Evolutionary conservation across 345 rosid genomes (phyloP).

Genomic region (Aurinia saxatilis): DNA sequence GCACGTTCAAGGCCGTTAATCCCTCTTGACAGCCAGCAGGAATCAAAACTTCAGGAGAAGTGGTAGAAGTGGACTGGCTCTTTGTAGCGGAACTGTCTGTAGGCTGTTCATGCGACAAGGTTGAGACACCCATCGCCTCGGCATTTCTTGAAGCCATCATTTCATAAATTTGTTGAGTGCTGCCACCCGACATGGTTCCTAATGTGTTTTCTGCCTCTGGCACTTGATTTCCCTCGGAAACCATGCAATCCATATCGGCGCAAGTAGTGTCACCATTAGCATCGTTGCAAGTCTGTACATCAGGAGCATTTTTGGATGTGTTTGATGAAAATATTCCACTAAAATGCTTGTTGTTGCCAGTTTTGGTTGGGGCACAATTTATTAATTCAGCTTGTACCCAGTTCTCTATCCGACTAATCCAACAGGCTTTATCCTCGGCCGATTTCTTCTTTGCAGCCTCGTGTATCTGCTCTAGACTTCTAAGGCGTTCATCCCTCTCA

Average conservation of each 20-base stretch:
- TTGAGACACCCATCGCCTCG: constrained; percentile 18
- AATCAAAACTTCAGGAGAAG: constrained; percentile 19
- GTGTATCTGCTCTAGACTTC: constrained; percentile 38
- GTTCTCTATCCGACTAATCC: constrained; percentile 40
- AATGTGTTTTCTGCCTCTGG: constrained; percentile 7
- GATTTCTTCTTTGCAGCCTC: constrained; percentile 35
- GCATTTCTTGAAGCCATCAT: constrained; percentile 13
- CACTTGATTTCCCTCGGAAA: constrained; percentile 6
- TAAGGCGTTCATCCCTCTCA: constrained; percentile 29
- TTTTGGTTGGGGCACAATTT: constrained; percentile 9
- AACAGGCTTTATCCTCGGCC: constrained; percentile 37
- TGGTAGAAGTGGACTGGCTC: constrained; percentile 18
- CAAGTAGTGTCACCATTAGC: constrained; percentile 15
- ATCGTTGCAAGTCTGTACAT: constrained; percentile 13
- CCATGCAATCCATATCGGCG: constrained; percentile 5
- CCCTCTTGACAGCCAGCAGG: constrained; percentile 7
- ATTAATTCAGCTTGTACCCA: constrained; percentile 40
- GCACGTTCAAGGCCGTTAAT: not conserved
- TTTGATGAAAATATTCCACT: constrained; percentile 16
- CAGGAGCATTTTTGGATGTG: constrained; percentile 12
- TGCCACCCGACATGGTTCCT: constrained; percentile 14
- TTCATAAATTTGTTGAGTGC: constrained; percentile 10
- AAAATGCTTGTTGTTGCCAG: constrained; percentile 3
- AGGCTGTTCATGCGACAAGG: constrained; percentile 19
- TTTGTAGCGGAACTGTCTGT: constrained; percentile 19